Evolutionary conservation across 805 yeast genomes (phyloP).

Genomic region (Ogataea zsoltii): DNA sequence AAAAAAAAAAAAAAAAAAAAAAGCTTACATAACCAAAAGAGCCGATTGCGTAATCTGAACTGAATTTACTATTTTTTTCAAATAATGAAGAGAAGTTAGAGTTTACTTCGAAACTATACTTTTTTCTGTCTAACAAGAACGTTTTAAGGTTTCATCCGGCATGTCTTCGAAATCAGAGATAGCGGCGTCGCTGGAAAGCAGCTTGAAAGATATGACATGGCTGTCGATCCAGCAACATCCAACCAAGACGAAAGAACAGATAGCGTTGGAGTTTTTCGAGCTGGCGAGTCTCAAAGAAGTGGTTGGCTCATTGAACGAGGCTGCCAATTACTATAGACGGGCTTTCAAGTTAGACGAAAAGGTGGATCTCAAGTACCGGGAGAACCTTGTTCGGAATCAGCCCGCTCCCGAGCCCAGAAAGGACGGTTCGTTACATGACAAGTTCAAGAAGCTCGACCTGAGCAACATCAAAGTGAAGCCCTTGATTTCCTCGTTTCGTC

Average conservation of each 20-base stretch:
- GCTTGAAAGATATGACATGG: slow-evolving; percentile 25
- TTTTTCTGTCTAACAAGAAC: too few species aligned
- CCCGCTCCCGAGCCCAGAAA: slow-evolving; percentile 25
- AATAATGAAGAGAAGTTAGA: too few species aligned
- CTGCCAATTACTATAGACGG: slow-evolving; percentile 66
- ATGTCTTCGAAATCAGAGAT: background rate
- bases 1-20: too few species aligned
- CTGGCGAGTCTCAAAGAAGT: slow-evolving; percentile 70
- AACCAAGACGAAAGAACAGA: slow-evolving; percentile 30
- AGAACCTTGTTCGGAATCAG: slow-evolving; percentile 39
- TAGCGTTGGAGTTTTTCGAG: slow-evolving; percentile 67
- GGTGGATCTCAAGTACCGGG: slow-evolving; percentile 71
- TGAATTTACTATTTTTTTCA: background rate
- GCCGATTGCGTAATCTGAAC: background rate
- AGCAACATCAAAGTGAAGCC: slow-evolving; percentile 43
- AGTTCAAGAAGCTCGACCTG: slow-evolving; percentile 37
- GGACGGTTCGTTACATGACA: slow-evolving; percentile 11
- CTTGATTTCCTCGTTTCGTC: slow-evolving; percentile 39
- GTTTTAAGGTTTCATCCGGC: background rate
- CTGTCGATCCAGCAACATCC: slow-evolving; percentile 32
- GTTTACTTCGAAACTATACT: too few species aligned
- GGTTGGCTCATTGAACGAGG: slow-evolving; percentile 79
- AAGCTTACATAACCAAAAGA: too few species aligned
- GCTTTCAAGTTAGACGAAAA: slow-evolving; percentile 61
- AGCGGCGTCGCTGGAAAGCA: slow-evolving; percentile 21